Conservation (phyloP, 352 stramenopile species). For the Globisporangium polare region DNA sequence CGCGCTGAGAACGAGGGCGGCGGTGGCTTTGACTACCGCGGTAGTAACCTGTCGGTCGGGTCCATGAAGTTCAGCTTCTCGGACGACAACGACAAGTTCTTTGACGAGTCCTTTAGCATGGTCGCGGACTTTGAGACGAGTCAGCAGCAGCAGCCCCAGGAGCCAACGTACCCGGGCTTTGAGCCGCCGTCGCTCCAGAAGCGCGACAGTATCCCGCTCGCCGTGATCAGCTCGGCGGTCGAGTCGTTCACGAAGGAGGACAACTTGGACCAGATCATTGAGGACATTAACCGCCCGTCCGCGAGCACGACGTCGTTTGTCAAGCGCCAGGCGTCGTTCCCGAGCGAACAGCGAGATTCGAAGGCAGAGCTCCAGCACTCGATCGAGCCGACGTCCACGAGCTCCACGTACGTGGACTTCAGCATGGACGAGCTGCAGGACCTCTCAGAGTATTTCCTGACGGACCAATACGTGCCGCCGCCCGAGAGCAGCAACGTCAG, state of each 20-base stretch:
- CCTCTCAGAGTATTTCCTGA: constrained; percentile 66
- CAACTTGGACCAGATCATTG: constrained; percentile 76
- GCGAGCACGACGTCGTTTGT: constrained; percentile 28
- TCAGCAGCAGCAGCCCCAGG: constrained; percentile 24
- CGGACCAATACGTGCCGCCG: constrained; percentile 35
- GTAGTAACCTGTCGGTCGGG: constrained; percentile 61
- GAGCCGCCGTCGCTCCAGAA: constrained; percentile 29
- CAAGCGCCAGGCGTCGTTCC: constrained; percentile 28
- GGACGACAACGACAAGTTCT: constrained; percentile 63
- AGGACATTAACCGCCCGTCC: constrained; percentile 61
- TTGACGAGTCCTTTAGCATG: constrained; percentile 49
- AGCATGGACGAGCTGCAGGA: constrained; percentile 72
- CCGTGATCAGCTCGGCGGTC: constrained; percentile 53
- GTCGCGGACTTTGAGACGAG: constrained; percentile 23
- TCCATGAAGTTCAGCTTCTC: constrained; percentile 76
- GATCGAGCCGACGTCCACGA: constrained; percentile 33
- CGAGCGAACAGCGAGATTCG: constrained; percentile 23
- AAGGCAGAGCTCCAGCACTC: constrained; percentile 16
- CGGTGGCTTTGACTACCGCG: constrained; percentile 29
- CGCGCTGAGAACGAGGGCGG: constrained; percentile 31
- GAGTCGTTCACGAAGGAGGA: constrained; percentile 74
- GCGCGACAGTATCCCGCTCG: constrained; percentile 66
- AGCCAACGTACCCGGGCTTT: constrained; percentile 13
- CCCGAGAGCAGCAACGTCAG: constrained; percentile 6
- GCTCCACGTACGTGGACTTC: constrained; percentile 52